phyloP scores from a whole-genome alignment of 2,329 filamentous ascomycete genomes.

The Ophiosphaerella korrae region DNA sequence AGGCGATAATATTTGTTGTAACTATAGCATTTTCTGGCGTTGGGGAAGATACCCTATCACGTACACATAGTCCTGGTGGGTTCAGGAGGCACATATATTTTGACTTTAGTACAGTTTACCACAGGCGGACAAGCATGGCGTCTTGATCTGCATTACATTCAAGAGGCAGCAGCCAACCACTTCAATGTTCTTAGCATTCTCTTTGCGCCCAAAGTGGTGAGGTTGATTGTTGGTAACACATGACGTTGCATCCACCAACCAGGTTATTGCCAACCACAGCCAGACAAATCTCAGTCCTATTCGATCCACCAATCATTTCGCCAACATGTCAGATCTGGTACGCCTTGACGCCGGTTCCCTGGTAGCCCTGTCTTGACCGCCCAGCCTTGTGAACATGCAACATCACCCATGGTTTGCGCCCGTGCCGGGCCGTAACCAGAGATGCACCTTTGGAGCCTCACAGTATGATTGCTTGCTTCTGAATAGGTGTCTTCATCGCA shows the following conservation, averaged over 20 bases:
- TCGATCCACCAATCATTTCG: neutral
- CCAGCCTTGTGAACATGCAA: too few species aligned
- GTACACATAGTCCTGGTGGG: slow-evolving; percentile 2
- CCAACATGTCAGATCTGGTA: neutral
- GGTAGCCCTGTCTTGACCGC: too few species aligned
- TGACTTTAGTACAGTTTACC: neutral
- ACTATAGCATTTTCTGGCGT: slow-evolving; percentile 20
- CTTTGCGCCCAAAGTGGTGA: neutral
- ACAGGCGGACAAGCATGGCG: neutral
- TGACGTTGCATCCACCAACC: neutral
- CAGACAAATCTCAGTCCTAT: neutral
- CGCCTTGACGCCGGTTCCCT: neutral
- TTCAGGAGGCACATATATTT: neutral
- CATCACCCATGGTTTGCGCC: too few species aligned
- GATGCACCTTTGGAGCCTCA: too few species aligned
- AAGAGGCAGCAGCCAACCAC: too few species aligned
- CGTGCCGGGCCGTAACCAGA: too few species aligned
- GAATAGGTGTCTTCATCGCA: too few species aligned
- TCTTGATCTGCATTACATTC: neutral
- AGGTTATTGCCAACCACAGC: neutral
- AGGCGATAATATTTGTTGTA: slow-evolving; percentile 2
- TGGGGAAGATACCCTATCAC: slow-evolving; percentile 27
- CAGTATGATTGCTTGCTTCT: too few species aligned
- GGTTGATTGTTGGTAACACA: neutral
- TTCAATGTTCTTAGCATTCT: neutral